Conservation (phyloP, 345 rosid species). For the Citrus cavaleriei region DNA sequence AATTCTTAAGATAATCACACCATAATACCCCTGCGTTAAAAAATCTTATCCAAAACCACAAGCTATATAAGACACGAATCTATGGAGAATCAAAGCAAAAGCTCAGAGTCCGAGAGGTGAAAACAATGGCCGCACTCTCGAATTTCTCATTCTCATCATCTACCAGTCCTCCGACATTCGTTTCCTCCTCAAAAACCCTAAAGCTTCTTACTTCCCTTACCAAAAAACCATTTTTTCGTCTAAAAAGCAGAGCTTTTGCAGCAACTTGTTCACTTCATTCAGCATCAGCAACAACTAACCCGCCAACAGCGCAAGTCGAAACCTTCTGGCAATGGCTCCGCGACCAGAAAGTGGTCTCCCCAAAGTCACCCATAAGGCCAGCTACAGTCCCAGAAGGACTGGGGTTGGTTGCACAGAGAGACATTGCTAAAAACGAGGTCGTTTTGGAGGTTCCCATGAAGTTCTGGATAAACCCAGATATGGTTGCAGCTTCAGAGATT, state of each 20-base stretch:
- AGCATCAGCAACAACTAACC: constrained; percentile 18
- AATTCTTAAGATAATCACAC: too few relatives aligned
- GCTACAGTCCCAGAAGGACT: constrained; percentile 63
- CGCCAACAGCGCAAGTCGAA: constrained; percentile 33
- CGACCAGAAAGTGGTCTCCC: constrained; percentile 55
- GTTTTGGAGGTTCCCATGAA: constrained; percentile 81
- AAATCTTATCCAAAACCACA: constrained; percentile 5
- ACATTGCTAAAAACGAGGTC: constrained; percentile 75
- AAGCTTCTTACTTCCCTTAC: constrained; percentile 11
- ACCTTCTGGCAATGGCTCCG: constrained; percentile 86
- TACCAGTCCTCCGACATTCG: constrained; percentile 1
- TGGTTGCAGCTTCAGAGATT: constrained; percentile 68
- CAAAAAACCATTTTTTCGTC: constrained; percentile 17
- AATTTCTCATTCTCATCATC: constrained; percentile 8
- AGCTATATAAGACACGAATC: background rate
- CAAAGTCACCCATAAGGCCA: constrained; percentile 56
- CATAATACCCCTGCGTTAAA: background rate
- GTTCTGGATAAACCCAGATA: constrained; percentile 85
- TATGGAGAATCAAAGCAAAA: background rate
- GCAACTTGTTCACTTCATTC: constrained; percentile 24
- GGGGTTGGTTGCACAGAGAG: constrained; percentile 72
- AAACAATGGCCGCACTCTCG: constrained; percentile 24
- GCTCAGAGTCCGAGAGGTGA: background rate
- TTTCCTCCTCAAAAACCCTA: constrained; percentile 14
- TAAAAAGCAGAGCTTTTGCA: constrained; percentile 26